These are phyloP conservation scores for Aspergillus puulaauensis DNA, from an alignment of 2,329 filamentous ascomycete species.

Conservation along the genomic window DNA sequence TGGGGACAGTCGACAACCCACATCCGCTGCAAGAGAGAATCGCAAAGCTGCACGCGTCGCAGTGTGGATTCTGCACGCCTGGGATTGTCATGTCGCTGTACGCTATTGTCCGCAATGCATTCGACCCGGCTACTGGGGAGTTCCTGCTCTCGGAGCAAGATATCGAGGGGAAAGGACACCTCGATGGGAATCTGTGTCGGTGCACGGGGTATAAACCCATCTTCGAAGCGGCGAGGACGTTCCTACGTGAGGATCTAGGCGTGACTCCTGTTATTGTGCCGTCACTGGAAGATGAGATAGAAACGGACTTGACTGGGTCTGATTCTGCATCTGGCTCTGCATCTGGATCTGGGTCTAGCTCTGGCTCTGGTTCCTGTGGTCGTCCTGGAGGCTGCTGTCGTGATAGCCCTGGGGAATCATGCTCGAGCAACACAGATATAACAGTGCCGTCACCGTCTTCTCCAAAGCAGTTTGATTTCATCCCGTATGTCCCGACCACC, in stretches of 20 bases:
- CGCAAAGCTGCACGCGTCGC: constrained; percentile 85
- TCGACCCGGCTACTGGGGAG: constrained; percentile 48
- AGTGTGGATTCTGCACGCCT: constrained; percentile 94
- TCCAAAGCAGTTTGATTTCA: constrained; percentile 68
- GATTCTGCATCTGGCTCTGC: too few relatives aligned
- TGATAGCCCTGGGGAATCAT: constrained; percentile 15
- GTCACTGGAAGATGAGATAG: too few relatives aligned
- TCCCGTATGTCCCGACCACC: constrained; percentile 82
- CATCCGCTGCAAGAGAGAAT: constrained; percentile 91
- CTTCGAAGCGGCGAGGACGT: constrained; percentile 69
- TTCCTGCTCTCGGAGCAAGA: constrained; percentile 65
- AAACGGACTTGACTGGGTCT: too few relatives aligned
- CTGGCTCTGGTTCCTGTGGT: constrained; percentile 20
- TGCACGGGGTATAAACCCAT: constrained; percentile 96
- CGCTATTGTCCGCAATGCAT: constrained; percentile 74
- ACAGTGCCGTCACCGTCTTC: background rate
- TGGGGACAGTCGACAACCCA: constrained; percentile 81
- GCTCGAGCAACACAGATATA: constrained; percentile 4
- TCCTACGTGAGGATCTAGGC: constrained; percentile 54
- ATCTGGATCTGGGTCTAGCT: background rate
- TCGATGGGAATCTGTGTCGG: constrained; percentile 92
- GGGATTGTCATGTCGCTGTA: constrained; percentile 95
- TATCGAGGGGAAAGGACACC: constrained; percentile 83
- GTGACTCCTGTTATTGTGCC: constrained; percentile 68
- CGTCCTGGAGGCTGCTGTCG: constrained; percentile 28